Conservation (phyloP, 2,329 filamentous ascomycete species). For the Monosporascus ibericus region DNA sequence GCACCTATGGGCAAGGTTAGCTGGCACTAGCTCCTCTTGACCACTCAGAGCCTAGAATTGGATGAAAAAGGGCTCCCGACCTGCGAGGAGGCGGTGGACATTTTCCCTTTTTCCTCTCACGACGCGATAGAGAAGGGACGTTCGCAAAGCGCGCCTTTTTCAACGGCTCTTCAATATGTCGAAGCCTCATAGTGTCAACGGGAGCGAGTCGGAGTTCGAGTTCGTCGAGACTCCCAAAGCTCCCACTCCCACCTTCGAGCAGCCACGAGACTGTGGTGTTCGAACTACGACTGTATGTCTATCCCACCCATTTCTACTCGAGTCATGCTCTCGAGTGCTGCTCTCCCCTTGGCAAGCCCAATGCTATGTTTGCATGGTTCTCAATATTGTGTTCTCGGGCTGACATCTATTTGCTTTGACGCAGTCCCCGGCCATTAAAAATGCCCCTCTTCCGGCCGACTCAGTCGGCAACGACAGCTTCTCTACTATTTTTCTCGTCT, state of each 20-base stretch:
- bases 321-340: not conserved
- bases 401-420: slow-evolving; percentile 1
- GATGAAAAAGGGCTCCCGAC: not conserved
- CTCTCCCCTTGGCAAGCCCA: not conserved
- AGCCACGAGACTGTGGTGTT: slow-evolving; percentile 49
- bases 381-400: not conserved
- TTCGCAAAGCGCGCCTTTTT: not conserved
- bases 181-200: slow-evolving; percentile 40
- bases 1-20: too few relatives aligned
- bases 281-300: slow-evolving; percentile 46
- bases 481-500: slow-evolving; percentile 73
- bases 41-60: not conserved
- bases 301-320: not conserved
- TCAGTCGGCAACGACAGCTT: slow-evolving; percentile 78
- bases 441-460: slow-evolving; percentile 89
- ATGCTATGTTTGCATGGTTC: too few relatives aligned
- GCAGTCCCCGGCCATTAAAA: slow-evolving; percentile 84
- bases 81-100: not conserved
- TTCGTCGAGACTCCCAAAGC: slow-evolving; percentile 55
- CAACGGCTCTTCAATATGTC: slow-evolving; percentile 35
- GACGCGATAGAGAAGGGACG: not conserved
- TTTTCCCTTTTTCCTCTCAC: not conserved
- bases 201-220: slow-evolving; percentile 54
- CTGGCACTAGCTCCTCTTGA: too few relatives aligned
- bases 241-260: slow-evolving; percentile 41